Percentiles rank a stretch among this genome's conserved stretches.
Evolutionary conservation across 495 filamentous ascomycete genomes (phyloP).

Genomic region (Penicillium diatomitis): DNA sequence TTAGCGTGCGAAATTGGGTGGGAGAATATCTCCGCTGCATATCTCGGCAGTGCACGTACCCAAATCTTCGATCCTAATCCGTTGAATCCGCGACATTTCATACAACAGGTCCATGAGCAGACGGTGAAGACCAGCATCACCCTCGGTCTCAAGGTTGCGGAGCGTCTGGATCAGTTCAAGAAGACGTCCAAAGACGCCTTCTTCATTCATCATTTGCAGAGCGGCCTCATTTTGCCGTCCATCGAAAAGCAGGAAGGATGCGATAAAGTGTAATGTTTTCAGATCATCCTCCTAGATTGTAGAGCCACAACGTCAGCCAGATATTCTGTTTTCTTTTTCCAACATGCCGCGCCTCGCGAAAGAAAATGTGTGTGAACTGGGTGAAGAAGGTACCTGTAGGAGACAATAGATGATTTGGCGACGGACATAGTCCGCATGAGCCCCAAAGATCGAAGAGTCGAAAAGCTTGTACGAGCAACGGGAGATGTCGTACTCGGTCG

Average conservation of each 20-base stretch:
- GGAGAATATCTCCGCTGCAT: neutral
- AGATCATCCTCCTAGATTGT: conserved; percentile 61
- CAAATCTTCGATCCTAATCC: conserved; percentile 67
- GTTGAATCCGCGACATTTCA: conserved; percentile 93
- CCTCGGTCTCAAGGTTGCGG: conserved; percentile 52
- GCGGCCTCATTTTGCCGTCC: conserved; percentile 68
- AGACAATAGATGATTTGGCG: conserved; percentile 87
- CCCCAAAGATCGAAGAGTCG: conserved; percentile 60
- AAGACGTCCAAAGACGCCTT: conserved; percentile 73
- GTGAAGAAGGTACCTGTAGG: conserved; percentile 51
- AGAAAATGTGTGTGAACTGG: neutral
- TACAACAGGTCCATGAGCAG: conserved; percentile 83
- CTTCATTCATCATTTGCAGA: conserved; percentile 78
- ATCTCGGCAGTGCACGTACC: conserved; percentile 33
- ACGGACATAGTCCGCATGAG: conserved; percentile 78
- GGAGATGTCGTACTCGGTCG: conserved; percentile 76
- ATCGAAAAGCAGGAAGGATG: conserved; percentile 84
- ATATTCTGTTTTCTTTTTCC: neutral
- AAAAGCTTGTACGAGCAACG: conserved; percentile 76
- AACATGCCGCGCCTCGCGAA: no score
- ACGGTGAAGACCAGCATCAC: conserved; percentile 62
- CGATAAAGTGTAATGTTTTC: conserved; percentile 68
- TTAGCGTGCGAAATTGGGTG: no score
- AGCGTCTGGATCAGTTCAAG: conserved; percentile 68
- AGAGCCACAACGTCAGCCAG: neutral